Evolutionary conservation across 495 filamentous ascomycete species (phyloP), one percentile per base, ranked within the genome.

Genomic region (Aspergillus heteromorphus): DNA sequence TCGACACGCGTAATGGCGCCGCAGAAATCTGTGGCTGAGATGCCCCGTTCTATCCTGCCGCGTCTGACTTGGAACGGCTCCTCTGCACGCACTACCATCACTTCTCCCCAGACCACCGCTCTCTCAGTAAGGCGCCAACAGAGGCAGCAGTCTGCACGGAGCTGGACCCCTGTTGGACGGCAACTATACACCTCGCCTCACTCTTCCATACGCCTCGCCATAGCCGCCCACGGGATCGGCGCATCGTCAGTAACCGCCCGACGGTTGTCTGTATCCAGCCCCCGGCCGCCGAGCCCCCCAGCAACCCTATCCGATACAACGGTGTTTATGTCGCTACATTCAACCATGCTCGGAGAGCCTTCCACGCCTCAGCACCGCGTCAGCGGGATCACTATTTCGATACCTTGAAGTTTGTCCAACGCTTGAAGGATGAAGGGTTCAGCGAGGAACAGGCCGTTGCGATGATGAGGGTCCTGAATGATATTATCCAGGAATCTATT

Each of bases 401-500:
- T 72, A 99, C 93, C 0, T 79, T 99, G 51, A 96, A 95, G 72
- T 96, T 97, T 67, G 92, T 97, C 13, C 87, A 96, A 69, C 83
- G 91, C 34, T 80, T 99, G 7, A 82, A 90, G 65, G 81, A 80
- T 55, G 93, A 99, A 65, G 95, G 95, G 0, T 96, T 99, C 68
- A 95, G 89, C 20, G 93, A 97, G 68, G 87, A 93, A 59, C 93
- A 99, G 65, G 83, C 90, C 6, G 90, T 91, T 5, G 93, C 93
- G 17, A 88, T 96, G 89, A 97, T 99, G 93, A 87, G 87, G 62
- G 91, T 97, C 4, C 79, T 99, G 17, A 92, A 91, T 69, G 91
- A 97, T 71, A 91, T 97, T 31, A 97, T 99, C 59, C 87, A 97
- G 68, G 93, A 99, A 71, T 95, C 89, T 58, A 96, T 99, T 54